Evolutionary conservation across 2,329 filamentous ascomycete species (phyloP), one percentile per base, ranked within the genome.

Genomic region (Cryphonectria radicalis): DNA sequence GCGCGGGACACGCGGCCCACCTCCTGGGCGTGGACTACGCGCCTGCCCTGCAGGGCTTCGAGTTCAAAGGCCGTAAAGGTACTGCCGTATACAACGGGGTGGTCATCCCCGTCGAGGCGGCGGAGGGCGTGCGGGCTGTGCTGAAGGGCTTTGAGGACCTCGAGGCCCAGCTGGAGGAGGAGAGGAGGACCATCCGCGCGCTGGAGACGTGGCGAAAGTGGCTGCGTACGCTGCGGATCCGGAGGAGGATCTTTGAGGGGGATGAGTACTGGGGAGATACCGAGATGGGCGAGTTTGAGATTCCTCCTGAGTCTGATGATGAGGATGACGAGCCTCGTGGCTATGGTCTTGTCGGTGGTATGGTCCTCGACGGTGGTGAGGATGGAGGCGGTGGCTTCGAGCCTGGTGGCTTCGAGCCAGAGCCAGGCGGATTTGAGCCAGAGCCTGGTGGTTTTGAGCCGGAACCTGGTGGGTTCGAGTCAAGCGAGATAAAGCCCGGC

Each of bases 11-110:
- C 66, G 95, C 95, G 1, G 94, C 94, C 0, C 89, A 88, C 70
- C 82, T 95, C 1, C 80, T 98, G 0, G 91, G 91, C 0, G 86
- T 98, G 25, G 94, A 98, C 81, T 97, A 92, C 79, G 93, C 93
- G 2, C 93, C 95, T 43, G 96, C 96, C 0, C 89, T 99, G 6
- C 96, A 92, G 0, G 95, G 95, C 0, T 99, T 98, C 77, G 87
- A 91, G 53, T 99, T 98, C 82, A 91, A 90, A 77, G 94, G 94
- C 0, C 89, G 93, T 3, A 91, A 93, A 70, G 95, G 95, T 22
- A 98, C 94, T 2, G 94, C 96, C 1, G 87, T 98, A 3, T 82
- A 96, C 2, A 87, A 89, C 53, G 96, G 96, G 1, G 88, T 92
- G 0, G 90, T 99, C 0, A 89, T 97, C 0, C 91, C 94, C 0